Conservation (phyloP, 2,329 filamentous ascomycete genomes). For the Boeremia exigua region DNA sequence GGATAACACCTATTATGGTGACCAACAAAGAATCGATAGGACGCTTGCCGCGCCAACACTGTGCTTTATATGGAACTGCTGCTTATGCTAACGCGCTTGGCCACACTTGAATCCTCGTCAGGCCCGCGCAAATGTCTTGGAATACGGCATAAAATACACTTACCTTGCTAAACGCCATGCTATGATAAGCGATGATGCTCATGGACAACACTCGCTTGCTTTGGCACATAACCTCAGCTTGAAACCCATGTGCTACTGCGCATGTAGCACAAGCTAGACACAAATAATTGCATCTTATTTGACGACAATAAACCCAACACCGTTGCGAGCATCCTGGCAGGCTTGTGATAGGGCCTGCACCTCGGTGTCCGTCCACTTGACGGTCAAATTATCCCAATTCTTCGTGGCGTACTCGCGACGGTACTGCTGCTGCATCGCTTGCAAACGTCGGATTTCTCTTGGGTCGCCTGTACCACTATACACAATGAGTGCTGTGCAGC, state of each 20-base stretch:
- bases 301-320: slow-evolving; percentile 65
- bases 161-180: too few species aligned
- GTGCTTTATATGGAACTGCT: neutral
- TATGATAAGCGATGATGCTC: slow-evolving; percentile 4
- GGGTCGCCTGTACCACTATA: slow-evolving; percentile 71
- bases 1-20: slow-evolving; percentile 15
- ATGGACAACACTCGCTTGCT: slow-evolving; percentile 11
- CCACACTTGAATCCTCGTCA: neutral
- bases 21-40: slow-evolving; percentile 1
- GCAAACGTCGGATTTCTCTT: slow-evolving; percentile 61
- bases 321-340: slow-evolving; percentile 62
- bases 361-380: slow-evolving; percentile 70
- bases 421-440: slow-evolving; percentile 62
- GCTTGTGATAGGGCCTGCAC: slow-evolving; percentile 65
- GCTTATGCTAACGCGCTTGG: neutral
- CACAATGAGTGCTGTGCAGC: slow-evolving; percentile 66
- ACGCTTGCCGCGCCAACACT: neutral
- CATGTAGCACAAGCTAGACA: slow-evolving; percentile 36
- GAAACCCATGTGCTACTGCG: slow-evolving; percentile 33
- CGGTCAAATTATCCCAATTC: slow-evolving; percentile 68
- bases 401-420: slow-evolving; percentile 63
- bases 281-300: slow-evolving; percentile 53
- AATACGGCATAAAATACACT: neutral
- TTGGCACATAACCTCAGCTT: slow-evolving; percentile 25
- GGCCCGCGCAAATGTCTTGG: neutral